phyloP scores from a whole-genome alignment of 495 filamentous ascomycete species.

The Neurospora hispaniola region DNA sequence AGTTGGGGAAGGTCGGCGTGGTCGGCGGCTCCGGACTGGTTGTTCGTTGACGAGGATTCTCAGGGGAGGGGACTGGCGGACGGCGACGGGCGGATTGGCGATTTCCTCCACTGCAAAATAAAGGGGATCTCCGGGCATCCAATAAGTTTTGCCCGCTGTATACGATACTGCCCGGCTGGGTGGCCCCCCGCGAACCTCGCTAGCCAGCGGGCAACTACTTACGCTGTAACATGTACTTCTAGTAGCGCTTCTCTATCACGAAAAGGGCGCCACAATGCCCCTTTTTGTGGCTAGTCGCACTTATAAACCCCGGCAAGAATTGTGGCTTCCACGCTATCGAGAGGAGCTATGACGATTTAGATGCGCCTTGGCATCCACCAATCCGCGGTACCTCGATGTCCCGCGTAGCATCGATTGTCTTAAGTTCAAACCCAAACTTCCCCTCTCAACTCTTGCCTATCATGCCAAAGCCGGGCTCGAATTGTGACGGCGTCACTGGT shows the following conservation, averaged over 20 bases:
- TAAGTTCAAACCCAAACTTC: background rate
- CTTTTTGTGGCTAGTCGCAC: background rate
- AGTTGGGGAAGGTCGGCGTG: background rate
- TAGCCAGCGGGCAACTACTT: background rate
- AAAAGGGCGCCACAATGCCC: background rate
- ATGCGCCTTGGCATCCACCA: background rate
- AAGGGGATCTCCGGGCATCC: background rate
- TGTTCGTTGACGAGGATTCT: background rate
- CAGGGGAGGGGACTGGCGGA: background rate
- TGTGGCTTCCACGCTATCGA: background rate
- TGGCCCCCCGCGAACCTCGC: background rate
- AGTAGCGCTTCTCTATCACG: background rate
- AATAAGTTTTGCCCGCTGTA: background rate
- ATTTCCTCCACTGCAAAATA: background rate
- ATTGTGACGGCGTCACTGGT: background rate
- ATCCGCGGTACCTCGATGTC: background rate
- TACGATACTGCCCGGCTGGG: background rate
- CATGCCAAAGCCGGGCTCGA: constrained; percentile 3
- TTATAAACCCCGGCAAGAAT: background rate
- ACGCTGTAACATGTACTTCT: background rate
- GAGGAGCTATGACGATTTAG: background rate
- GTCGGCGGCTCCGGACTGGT: background rate
- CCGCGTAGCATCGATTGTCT: background rate
- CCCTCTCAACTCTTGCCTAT: background rate
- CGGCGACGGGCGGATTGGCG: background rate